These are phyloP conservation scores for Taphrina sp. DNA, from an alignment of 1,139 yeast species.

Conservation along the genomic window DNA sequence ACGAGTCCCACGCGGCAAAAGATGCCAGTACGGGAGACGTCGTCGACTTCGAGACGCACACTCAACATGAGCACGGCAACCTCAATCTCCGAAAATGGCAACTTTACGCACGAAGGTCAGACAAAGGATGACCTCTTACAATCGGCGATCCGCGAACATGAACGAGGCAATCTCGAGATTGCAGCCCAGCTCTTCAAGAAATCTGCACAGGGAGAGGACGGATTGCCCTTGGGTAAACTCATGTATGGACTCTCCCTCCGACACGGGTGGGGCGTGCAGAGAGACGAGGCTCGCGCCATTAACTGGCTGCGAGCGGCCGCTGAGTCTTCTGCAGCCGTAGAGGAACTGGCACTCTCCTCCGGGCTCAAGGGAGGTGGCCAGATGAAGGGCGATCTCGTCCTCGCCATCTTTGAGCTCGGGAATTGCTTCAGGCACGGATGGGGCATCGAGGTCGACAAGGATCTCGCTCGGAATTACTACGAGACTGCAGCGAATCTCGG, in stretches of 20 bases:
- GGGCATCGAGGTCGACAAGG: slow-evolving; percentile 59
- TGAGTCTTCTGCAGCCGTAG: slow-evolving; percentile 37
- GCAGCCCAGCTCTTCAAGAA: slow-evolving; percentile 67
- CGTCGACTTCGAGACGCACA: not conserved
- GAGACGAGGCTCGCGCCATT: slow-evolving; percentile 58
- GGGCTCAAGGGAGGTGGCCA: slow-evolving; percentile 22
- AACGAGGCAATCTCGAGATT: slow-evolving; percentile 61
- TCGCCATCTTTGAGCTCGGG: slow-evolving; percentile 63
- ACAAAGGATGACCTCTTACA: slow-evolving; percentile 19
- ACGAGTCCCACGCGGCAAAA: not conserved
- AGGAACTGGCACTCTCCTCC: slow-evolving; percentile 9
- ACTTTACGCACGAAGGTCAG: slow-evolving; percentile 2
- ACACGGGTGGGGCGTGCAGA: slow-evolving; percentile 70
- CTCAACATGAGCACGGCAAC: not conserved
- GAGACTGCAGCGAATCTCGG: slow-evolving; percentile 72
- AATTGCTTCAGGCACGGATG: slow-evolving; percentile 59
- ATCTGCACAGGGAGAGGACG: slow-evolving; percentile 53
- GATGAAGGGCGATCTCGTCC: slow-evolving; percentile 42
- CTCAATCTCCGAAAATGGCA: slow-evolving; percentile 5
- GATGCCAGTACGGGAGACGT: not conserved
- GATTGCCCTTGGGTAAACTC: slow-evolving; percentile 67
- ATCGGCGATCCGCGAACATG: slow-evolving; percentile 55
- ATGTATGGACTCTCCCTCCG: slow-evolving; percentile 68
- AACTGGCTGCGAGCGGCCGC: slow-evolving; percentile 59
- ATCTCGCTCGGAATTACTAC: slow-evolving; percentile 57